Evolutionary conservation across 345 rosid genomes (phyloP).

Genomic region (Leavenworthia alabamica): DNA sequence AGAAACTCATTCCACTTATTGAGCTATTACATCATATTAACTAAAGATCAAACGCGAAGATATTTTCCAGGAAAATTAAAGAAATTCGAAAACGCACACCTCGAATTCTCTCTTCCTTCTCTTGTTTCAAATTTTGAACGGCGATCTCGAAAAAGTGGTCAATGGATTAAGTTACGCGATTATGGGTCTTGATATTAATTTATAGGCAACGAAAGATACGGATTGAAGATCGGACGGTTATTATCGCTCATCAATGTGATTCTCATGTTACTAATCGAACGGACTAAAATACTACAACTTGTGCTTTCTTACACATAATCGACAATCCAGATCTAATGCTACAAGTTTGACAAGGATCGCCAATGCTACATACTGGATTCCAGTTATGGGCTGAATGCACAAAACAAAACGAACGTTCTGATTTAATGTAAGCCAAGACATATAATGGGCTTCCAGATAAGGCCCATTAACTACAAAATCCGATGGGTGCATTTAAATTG

Average conservation of each 20-base stretch:
- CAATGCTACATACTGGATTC: neutral
- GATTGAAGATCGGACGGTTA: conserved; percentile 20
- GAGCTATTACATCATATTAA: neutral
- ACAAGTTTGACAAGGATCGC: conserved; percentile 16
- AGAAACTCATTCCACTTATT: neutral
- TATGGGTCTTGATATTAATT: neutral
- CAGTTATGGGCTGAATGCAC: conserved; percentile 4
- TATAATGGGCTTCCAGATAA: neutral
- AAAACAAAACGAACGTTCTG: neutral
- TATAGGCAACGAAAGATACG: conserved; percentile 20
- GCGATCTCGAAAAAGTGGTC: neutral
- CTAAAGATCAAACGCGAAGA: neutral
- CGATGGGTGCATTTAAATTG: neutral
- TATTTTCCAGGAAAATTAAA: neutral
- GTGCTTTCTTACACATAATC: conserved; percentile 16
- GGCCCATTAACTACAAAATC: conserved; percentile 20
- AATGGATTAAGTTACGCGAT: neutral
- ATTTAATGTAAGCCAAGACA: too few relatives aligned
- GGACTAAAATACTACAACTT: neutral
- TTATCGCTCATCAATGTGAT: conserved; percentile 17
- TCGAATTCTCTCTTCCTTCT: neutral
- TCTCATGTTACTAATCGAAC: conserved; percentile 24
- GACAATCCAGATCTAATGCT: neutral
- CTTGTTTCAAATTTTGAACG: conserved; percentile 6
- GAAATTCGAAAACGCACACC: conserved; percentile 2